Evolutionary conservation across 371 early-diverging fungal genomes (phyloP).

Genomic region (Rhizopus microsporus): DNA sequence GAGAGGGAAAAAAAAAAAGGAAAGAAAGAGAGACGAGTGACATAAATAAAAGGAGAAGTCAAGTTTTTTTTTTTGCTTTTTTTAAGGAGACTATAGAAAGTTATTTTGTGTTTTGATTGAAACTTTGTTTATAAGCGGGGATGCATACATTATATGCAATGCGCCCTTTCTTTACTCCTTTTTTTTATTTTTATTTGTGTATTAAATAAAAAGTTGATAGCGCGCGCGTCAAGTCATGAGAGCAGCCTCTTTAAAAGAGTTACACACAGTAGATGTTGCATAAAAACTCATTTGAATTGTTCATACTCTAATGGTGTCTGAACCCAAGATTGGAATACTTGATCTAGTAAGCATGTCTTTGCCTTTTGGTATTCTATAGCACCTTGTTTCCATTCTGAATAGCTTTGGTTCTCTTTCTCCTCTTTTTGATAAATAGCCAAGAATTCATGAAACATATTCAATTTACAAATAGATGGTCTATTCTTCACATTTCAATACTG

Average conservation of each 20-base stretch:
- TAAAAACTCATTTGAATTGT: slow-evolving; percentile 16
- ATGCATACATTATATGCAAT: no score
- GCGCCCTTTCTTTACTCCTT: neutral
- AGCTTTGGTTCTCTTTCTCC: neutral
- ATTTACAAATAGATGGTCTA: slow-evolving; percentile 9
- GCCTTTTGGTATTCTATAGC: slow-evolving; percentile 43
- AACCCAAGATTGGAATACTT: slow-evolving; percentile 58
- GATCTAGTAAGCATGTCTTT: slow-evolving; percentile 45
- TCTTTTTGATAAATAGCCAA: neutral
- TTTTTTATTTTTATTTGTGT: neutral
- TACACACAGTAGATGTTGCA: neutral
- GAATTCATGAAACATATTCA: slow-evolving; percentile 17
- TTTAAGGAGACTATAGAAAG: neutral
- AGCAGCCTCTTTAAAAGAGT: no score
- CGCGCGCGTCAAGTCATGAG: no score
- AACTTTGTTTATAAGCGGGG: slow-evolving; percentile 1
- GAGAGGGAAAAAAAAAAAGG: slow-evolving; percentile 3
- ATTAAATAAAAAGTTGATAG: no score
- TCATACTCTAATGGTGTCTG: slow-evolving; percentile 45
- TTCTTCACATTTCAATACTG: slow-evolving; percentile 6
- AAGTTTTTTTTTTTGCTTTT: slow-evolving; percentile 5
- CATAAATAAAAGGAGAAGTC: neutral
- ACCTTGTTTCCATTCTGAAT: slow-evolving; percentile 41
- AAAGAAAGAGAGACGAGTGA: slow-evolving; percentile 1
- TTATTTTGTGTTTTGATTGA: slow-evolving; percentile 3